Conservation (phyloP, 371 early-diverging fungal species). For the Chytridium lagenaria region DNA sequence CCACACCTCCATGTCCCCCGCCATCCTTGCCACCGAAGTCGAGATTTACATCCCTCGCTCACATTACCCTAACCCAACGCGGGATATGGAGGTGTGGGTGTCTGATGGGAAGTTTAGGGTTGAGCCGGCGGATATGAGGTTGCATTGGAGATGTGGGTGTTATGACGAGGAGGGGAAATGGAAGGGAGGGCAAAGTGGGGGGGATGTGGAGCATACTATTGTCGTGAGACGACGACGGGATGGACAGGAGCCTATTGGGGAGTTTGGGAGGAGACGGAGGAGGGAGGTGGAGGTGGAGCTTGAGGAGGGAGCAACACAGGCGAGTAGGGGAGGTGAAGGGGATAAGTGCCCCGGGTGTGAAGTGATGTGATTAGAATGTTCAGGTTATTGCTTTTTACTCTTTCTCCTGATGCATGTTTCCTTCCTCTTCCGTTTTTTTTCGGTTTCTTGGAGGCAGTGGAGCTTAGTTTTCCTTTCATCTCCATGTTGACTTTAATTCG, state of each 20-base stretch:
- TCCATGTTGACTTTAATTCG: no score
- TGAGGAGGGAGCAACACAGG: background rate
- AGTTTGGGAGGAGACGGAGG: constrained; percentile 15
- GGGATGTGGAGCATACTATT: constrained; percentile 19
- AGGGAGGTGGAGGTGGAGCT: constrained; percentile 23
- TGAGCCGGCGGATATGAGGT: constrained; percentile 17
- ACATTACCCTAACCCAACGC: constrained; percentile 15
- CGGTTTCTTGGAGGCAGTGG: no score
- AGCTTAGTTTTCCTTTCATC: no score
- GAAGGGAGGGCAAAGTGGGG: background rate
- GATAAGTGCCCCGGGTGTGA: constrained; percentile 18
- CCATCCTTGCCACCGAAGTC: constrained; percentile 10
- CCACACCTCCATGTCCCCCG: background rate
- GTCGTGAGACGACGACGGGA: constrained; percentile 6
- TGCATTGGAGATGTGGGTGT: constrained; percentile 27
- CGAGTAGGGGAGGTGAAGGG: background rate
- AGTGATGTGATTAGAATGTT: constrained; percentile 18
- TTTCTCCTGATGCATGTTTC: no score
- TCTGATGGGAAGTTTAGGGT: constrained; percentile 15
- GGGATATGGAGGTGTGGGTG: constrained; percentile 23
- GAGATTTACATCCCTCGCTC: constrained; percentile 15
- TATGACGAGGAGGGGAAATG: constrained; percentile 10
- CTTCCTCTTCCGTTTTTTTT: no score
- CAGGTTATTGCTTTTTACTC: no score
- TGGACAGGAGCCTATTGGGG: constrained; percentile 2